Conservation (phyloP, 2,329 filamentous ascomycete genomes). For the Exophiala lecanii-corni region DNA sequence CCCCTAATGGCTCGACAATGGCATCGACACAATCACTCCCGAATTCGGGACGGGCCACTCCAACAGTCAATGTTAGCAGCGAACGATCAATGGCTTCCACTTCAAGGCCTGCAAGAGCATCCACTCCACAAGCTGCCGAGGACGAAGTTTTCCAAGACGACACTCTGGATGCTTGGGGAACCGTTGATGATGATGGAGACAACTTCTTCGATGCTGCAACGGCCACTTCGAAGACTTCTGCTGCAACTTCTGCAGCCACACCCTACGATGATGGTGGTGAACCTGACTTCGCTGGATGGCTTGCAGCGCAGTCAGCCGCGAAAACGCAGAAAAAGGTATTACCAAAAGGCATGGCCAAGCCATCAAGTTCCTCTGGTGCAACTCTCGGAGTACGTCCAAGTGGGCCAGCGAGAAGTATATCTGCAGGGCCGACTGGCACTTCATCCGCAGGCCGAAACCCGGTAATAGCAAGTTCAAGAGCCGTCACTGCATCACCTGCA, state of each 20-base stretch:
- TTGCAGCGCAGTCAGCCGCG: slow-evolving; percentile 76
- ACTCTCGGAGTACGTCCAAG: slow-evolving; percentile 33
- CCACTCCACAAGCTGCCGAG: slow-evolving; percentile 33
- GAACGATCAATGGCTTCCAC: slow-evolving; percentile 9
- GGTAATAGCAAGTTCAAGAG: slow-evolving; percentile 40
- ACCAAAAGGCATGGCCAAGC: slow-evolving; percentile 77
- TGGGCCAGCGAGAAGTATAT: slow-evolving; percentile 35
- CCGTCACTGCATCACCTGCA: slow-evolving; percentile 41
- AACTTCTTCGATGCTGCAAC: slow-evolving; percentile 42
- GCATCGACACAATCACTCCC: slow-evolving; percentile 47
- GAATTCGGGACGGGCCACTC: slow-evolving; percentile 34
- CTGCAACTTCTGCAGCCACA: slow-evolving; percentile 32
- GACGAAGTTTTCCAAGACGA: slow-evolving; percentile 58
- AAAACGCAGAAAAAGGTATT: slow-evolving; percentile 65
- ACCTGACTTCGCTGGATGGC: slow-evolving; percentile 93
- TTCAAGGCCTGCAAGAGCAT: slow-evolving; percentile 11
- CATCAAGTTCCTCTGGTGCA: slow-evolving; percentile 32
- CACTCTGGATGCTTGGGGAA: slow-evolving; percentile 71
- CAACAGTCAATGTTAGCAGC: slow-evolving; percentile 22
- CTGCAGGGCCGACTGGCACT: slow-evolving; percentile 30
- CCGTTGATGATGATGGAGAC: slow-evolving; percentile 52
- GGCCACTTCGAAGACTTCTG: slow-evolving; percentile 29
- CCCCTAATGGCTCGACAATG: slow-evolving; percentile 33
- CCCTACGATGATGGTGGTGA: slow-evolving; percentile 76
- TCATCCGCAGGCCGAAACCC: slow-evolving; percentile 30